Evolutionary conservation across 1,139 yeast species (phyloP).

Genomic region (Candida dubliniensis): DNA sequence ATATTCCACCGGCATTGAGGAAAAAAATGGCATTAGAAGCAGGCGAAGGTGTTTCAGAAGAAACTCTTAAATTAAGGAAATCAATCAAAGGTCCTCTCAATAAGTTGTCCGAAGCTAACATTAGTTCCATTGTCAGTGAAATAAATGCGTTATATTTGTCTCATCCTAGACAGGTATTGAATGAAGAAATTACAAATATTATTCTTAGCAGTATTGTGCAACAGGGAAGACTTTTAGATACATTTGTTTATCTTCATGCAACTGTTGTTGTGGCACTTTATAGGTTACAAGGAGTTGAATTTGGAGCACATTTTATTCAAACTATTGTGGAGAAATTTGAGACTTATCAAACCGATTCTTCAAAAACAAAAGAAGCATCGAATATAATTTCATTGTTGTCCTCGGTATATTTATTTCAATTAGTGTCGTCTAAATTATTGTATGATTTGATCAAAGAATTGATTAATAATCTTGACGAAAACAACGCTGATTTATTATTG

Average conservation of each 20-base stretch:
- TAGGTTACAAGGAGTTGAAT: conserved; percentile 79
- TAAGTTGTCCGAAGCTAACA: conserved; percentile 82
- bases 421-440: conserved; percentile 69
- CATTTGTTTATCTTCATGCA: conserved; percentile 78
- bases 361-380: conserved; percentile 55
- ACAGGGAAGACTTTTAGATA: conserved; percentile 68
- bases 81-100: conserved; percentile 80
- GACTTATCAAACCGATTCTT: conserved; percentile 25
- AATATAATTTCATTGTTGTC: conserved; percentile 76
- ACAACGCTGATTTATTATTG: conserved; percentile 74
- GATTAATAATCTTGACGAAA: conserved; percentile 60
- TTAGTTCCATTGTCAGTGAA: conserved; percentile 67
- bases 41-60: conserved; percentile 42
- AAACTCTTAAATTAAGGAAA: conserved; percentile 50
- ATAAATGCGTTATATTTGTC: conserved; percentile 60
- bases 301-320: conserved; percentile 88
- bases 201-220: conserved; percentile 66
- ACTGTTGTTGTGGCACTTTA: conserved; percentile 75
- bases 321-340: conserved; percentile 68
- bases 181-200: conserved; percentile 62
- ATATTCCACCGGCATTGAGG: conserved; percentile 85
- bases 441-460: conserved; percentile 71
- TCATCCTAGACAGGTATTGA: conserved; percentile 77
- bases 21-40: conserved; percentile 46
- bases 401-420: conserved; percentile 73